Base-by-base conservation (phyloP, 129 eudicot species). In the Flaveria trinervia region DNA sequence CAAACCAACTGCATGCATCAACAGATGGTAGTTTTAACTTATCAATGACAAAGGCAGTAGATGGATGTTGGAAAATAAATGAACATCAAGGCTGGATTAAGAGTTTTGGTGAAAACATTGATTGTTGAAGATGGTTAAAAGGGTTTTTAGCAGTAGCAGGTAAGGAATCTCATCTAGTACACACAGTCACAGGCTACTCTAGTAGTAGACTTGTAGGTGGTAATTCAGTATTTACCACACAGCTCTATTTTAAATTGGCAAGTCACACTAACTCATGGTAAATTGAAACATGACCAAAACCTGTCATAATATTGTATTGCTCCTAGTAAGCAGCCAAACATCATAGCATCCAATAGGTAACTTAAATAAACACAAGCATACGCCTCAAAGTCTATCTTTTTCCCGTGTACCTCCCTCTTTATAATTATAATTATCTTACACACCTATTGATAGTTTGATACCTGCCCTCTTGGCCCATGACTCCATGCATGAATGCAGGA, bases 141-240 rank as follows among this genome's bases (percentile, higher is more conserved):
- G 6, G 49, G 51, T 65, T 65, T 49, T 76, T 76, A 65, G 66
- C 54, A 65, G 12, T 20, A 65, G 65, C 80, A 76, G 80, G 41
- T 11, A 65, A 49, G 56, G 23, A 73, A 73, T 56, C 16, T 61
- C 33, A 43, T 67, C 26, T 16, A 70, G 73, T 50, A 33, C 45
- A 18, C 33, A 48, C 48, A 64, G 65, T 30, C 16, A 65, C 52
- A 26, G 65, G 22, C 13, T 36, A 33, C 2, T 26, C n/a, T 26
- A 48, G 10, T 26, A 6, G 43, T 62, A 62, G 65, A 5, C 41
- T 36, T 36, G 41, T 36, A 36, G 41, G 41, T 36, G 8, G 41
- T 22, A 20, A 20, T 59, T 25, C 16, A 59, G 13, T 49, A 49
- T 49, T 48, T 12, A 48, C 52, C 16, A 48, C 16, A 48, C 41